Base-by-base conservation (phyloP, 768 basidiomycete genomes). In the Tricholoma furcatifolium region DNA sequence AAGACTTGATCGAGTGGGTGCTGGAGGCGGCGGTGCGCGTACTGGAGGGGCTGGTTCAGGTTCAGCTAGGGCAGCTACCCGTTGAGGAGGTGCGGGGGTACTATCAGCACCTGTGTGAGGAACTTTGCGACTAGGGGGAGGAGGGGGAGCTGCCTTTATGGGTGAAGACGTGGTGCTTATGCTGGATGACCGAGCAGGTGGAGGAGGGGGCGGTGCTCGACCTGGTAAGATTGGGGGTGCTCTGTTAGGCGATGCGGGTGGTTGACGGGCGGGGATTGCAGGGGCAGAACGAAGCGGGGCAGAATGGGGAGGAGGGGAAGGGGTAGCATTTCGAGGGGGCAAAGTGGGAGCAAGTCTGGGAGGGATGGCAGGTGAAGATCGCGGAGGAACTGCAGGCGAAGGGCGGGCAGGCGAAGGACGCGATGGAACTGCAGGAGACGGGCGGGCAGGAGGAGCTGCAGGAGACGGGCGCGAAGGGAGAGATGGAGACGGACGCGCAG, bases 61-160 rank as follows among this genome's bases (percentile, higher is more conserved):
- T 42, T 76, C 75, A 23, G 81, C 80, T n/a, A 75, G 47, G 4
- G 78, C 73, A 45, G 72, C 74, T 40, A 70, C 67, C 5, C 78
- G 77, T 0, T 61, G 61, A 32, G 69, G 64, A 15, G 74, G 70
- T 21, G 67, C 65, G n/a, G 70, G 63, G 34, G 39, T 15, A 67
- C 59, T 30, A 6, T 69, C 67, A 45, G 60, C 50, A 3, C 48
- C 41, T 2, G 62, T 46, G 14, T 64, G 70, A 5, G 60, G 61
- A 27, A 27, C 4, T 42, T 70, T 77, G n/a, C 79, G 73, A 12
- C 63, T 61, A 38, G 75, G 77, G 4, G 74, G 74, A 7, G 74
- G 75, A 11, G 68, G 72, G 20, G 76, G 76, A 4, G 46, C 27
- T 12, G 65, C 67, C 20, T 54, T 58, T 53, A 74, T 67, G 4